Evolutionary conservation across 192 early-diverging fungal genomes (phyloP), one percentile per base, ranked within the genome.

Genomic region (Rhizophagus sp.): DNA sequence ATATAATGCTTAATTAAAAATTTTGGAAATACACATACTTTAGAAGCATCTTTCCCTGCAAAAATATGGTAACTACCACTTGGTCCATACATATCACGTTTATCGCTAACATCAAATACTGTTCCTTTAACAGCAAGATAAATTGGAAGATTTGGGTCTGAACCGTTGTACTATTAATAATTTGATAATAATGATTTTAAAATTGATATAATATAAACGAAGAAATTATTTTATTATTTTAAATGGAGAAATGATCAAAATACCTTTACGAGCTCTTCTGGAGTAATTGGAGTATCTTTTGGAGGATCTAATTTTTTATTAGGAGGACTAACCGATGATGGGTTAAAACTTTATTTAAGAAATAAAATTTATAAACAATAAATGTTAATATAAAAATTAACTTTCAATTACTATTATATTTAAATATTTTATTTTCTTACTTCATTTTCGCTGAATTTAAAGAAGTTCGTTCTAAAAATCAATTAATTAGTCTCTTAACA

Each of bases 51-150:
- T 85, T 93, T 92, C 25, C 95, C 95, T 30, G 94, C 92, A 84
- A 96, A 95, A 33, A 90, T 85, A 68, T 84, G 81, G 83, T 96
- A 96, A 65, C 92, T 91, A n/a, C 76, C 79, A 4, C 87, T 89
- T 6, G 90, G 89, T 30, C 85, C 83, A 85, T 96, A 96, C 86
- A 89, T 87, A 49, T 87, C 88, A 33, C 85, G 84, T 71, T 90
- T 89, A 67, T 67, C 41, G 1, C 90, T 85, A 27, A 96, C 94
- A 87, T 96, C 94, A 80, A 91, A 96, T 9, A 96, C 88, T 70
- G 86, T 90, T 11, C 95, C 93, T 83, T 95, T 96, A 72, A 96
- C 85, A 5, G 93, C 95, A n/a, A 96, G 87, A 79, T 95, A 96
- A 77, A 96, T 90, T 12, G 93, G 89, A 67, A 78, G 62, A 41